Conservation (phyloP, 1,284 basidiomycete genomes). For the Termitomyces sp. region DNA sequence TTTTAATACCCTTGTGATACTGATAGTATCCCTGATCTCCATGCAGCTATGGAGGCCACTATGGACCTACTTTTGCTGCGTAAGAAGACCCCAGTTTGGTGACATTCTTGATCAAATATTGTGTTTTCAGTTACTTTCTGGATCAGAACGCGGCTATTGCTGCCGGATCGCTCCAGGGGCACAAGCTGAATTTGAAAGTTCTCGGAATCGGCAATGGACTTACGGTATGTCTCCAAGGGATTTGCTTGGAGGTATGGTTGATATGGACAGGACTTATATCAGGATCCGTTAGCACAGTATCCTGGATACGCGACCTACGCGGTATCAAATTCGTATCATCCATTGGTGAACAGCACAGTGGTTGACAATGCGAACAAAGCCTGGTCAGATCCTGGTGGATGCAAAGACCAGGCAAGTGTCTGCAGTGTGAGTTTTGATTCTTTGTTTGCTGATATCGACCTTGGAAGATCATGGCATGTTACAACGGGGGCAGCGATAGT, state of each 20-base stretch:
- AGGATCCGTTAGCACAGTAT: constrained; percentile 56
- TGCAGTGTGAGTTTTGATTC: not conserved
- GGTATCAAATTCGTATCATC: constrained; percentile 48
- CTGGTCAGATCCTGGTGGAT: constrained; percentile 43
- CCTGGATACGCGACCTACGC: constrained; percentile 52
- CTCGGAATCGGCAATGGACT: constrained; percentile 60
- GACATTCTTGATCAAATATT: not conserved
- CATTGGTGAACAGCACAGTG: constrained; percentile 37
- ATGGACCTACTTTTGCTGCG: constrained; percentile 56
- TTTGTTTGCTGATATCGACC: not conserved
- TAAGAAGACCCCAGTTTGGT: constrained; percentile 23
- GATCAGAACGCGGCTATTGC: constrained; percentile 54
- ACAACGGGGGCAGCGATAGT: constrained; percentile 39
- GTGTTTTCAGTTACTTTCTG: constrained; percentile 42
- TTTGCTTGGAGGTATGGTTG: constrained; percentile 64
- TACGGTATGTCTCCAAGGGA: constrained; percentile 48
- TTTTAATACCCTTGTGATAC: not conserved
- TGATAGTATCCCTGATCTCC: not conserved
- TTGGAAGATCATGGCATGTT: constrained; percentile 44
- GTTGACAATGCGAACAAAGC: constrained; percentile 38
- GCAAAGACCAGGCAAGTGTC: constrained; percentile 37
- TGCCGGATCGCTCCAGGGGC: constrained; percentile 37
- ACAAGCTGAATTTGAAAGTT: constrained; percentile 58
- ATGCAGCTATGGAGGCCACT: constrained; percentile 59
- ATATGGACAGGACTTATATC: not conserved